These are phyloP conservation scores for Aspergillus ochraceoroseus DNA, from an alignment of 2,329 filamentous ascomycete genomes.

Conservation along the genomic window DNA sequence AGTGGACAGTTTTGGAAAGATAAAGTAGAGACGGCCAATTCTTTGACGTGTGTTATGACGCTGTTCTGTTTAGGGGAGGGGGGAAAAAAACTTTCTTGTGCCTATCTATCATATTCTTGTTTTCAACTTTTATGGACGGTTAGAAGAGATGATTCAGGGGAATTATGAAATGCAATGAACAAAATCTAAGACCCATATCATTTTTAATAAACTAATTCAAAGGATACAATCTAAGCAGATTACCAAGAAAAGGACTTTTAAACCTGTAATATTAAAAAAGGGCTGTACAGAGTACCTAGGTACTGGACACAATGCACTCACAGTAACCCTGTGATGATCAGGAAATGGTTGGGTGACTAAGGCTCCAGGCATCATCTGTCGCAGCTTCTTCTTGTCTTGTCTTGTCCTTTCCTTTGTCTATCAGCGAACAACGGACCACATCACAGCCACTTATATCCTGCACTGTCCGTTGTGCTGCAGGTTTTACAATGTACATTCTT, in stretches of 20 bases:
- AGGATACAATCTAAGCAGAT: too few relatives aligned
- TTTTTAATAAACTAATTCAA: too few relatives aligned
- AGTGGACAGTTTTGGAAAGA: slow-evolving; percentile 22
- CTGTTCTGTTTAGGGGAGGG: slow-evolving; percentile 29
- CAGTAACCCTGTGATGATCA: too few relatives aligned
- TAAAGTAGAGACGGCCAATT: slow-evolving; percentile 28
- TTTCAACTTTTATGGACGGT: slow-evolving; percentile 14
- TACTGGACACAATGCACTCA: too few relatives aligned
- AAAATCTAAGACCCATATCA: slow-evolving; percentile 1
- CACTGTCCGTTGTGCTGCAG: slow-evolving; percentile 19
- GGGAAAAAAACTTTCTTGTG: slow-evolving; percentile 24
- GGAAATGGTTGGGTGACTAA: slow-evolving; percentile 6
- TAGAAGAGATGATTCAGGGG: slow-evolving; percentile 12
- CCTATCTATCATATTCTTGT: slow-evolving; percentile 21
- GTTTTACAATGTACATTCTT: slow-evolving; percentile 34
- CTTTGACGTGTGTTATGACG: slow-evolving; percentile 34
- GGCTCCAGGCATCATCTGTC: neutral
- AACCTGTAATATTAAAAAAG: too few relatives aligned
- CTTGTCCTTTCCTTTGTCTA: slow-evolving; percentile 12
- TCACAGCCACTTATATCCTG: slow-evolving; percentile 12
- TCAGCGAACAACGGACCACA: slow-evolving; percentile 12
- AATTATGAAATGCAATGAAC: slow-evolving; percentile 18
- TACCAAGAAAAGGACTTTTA: too few relatives aligned
- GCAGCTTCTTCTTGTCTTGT: neutral
- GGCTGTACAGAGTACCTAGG: too few relatives aligned